These are phyloP conservation scores for Aspergillus alliaceus DNA, from an alignment of 2,329 filamentous ascomycete genomes.

Conservation along the genomic window DNA sequence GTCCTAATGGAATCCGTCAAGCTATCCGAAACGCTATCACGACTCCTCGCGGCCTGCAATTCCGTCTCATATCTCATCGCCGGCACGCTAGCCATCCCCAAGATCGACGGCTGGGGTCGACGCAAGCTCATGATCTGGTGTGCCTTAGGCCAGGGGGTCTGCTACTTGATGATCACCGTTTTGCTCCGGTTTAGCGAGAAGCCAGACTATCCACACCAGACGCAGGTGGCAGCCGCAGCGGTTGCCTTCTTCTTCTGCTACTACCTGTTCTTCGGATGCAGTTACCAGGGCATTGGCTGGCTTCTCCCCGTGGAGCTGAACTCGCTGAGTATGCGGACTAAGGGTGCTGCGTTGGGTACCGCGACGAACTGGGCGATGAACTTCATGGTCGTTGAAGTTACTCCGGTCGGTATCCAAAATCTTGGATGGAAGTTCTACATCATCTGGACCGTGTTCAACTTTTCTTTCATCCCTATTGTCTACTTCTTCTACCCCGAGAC, in stretches of 20 bases:
- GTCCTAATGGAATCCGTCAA: constrained; percentile 47
- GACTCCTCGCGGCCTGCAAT: constrained; percentile 48
- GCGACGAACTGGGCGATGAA: constrained; percentile 34
- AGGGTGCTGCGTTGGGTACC: constrained; percentile 31
- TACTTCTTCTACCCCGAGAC: constrained; percentile 36
- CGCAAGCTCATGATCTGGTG: constrained; percentile 51
- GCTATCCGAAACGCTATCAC: constrained; percentile 35
- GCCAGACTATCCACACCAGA: constrained; percentile 29
- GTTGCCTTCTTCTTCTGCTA: constrained; percentile 49
- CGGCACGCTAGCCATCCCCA: constrained; percentile 42
- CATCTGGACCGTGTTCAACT: constrained; percentile 29
- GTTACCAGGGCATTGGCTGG: constrained; percentile 41
- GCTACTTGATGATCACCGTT: constrained; percentile 51
- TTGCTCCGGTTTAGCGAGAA: constrained; percentile 30
- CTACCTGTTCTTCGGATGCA: constrained; percentile 42
- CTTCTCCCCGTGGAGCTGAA: constrained; percentile 38
- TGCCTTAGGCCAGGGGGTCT: constrained; percentile 50
- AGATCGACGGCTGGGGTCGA: constrained; percentile 51
- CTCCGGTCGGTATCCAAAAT: constrained; percentile 30
- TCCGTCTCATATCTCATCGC: constrained; percentile 50
- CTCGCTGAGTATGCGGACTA: constrained; percentile 35
- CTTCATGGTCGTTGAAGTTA: constrained; percentile 36
- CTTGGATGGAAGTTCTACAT: constrained; percentile 34
- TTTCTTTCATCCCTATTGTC: constrained; percentile 27
- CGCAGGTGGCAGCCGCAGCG: constrained; percentile 49